Evolutionary conservation across 1,139 yeast genomes (phyloP).

Genomic region (Pichia kudriavzevii): DNA sequence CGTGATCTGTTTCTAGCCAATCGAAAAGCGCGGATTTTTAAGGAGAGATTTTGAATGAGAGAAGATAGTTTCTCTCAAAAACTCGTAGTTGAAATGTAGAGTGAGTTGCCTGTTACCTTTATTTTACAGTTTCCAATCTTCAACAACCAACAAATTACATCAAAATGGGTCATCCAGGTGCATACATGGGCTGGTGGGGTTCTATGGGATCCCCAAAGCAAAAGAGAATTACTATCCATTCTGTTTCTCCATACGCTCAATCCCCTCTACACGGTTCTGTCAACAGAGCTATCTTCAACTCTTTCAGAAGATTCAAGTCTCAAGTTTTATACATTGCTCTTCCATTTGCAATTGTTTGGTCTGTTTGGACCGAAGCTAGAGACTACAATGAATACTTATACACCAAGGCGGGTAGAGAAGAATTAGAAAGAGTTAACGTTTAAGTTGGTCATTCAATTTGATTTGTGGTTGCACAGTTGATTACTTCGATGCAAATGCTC

Average conservation of each 20-base stretch:
- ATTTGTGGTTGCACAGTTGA: conserved; percentile 1
- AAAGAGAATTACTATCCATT: conserved; percentile 76
- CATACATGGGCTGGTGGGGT: conserved; percentile 99
- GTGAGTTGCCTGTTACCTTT: no score
- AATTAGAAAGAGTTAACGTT: conserved; percentile 73
- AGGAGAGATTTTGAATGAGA: no score
- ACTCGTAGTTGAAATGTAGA: no score
- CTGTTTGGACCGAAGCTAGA: conserved; percentile 80
- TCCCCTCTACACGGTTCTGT: conserved; percentile 83
- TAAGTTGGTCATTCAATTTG: conserved; percentile 25
- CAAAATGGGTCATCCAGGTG: conserved; percentile 47
- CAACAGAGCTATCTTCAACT: conserved; percentile 84
- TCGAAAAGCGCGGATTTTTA: no score
- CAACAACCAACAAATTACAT: no score
- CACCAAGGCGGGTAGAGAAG: conserved; percentile 97
- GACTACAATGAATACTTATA: conserved; percentile 90
- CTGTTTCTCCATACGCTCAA: conserved; percentile 92
- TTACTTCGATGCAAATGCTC: not conserved
- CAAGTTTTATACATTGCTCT: conserved; percentile 73
- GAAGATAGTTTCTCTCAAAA: no score
- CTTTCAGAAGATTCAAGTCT: conserved; percentile 86
- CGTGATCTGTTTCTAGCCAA: no score
- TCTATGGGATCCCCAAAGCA: conserved; percentile 70
- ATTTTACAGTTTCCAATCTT: no score
- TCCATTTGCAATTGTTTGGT: conserved; percentile 79